Evolutionary conservation across 148 eudicot species (phyloP).

Genomic region (Linanthus parryae): DNA sequence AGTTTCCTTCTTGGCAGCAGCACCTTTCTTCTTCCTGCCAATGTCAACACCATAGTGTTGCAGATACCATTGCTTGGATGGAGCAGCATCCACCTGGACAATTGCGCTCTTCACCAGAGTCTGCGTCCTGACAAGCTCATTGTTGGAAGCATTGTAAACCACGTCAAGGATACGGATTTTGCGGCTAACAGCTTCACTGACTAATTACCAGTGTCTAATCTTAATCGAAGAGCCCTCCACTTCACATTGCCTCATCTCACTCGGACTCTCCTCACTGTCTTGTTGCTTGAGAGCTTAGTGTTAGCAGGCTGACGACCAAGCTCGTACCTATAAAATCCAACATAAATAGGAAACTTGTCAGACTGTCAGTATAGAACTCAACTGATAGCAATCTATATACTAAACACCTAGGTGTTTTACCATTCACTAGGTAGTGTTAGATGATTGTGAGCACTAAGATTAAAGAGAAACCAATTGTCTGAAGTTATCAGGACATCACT

Average conservation of each 20-base stretch:
- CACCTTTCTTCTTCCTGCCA: slow-evolving; percentile 53
- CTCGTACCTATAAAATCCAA: too few species aligned
- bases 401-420: too few species aligned
- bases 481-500: too few species aligned
- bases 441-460: too few species aligned
- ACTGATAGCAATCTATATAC: too few species aligned
- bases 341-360: too few species aligned
- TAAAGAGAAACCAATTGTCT: too few species aligned
- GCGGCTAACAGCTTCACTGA: slow-evolving; percentile 48
- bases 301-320: slow-evolving; percentile 41
- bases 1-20: slow-evolving; percentile 38
- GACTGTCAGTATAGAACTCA: too few species aligned
- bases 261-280: slow-evolving; percentile 46
- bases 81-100: slow-evolving; percentile 60
- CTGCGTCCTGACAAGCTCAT: slow-evolving; percentile 56
- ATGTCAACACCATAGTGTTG: slow-evolving; percentile 60
- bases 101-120: slow-evolving; percentile 60
- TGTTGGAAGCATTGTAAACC: slow-evolving; percentile 48
- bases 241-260: slow-evolving; percentile 55
- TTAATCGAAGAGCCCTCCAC: slow-evolving; percentile 59
- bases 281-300: slow-evolving; percentile 38
- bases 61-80: slow-evolving; percentile 57
- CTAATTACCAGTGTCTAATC: slow-evolving; percentile 53
- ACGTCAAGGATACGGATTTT: slow-evolving; percentile 47
- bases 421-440: too few species aligned